Evolutionary conservation across 2,329 filamentous ascomycete species (phyloP).

Genomic region (Aspergillus spinulosporus): DNA sequence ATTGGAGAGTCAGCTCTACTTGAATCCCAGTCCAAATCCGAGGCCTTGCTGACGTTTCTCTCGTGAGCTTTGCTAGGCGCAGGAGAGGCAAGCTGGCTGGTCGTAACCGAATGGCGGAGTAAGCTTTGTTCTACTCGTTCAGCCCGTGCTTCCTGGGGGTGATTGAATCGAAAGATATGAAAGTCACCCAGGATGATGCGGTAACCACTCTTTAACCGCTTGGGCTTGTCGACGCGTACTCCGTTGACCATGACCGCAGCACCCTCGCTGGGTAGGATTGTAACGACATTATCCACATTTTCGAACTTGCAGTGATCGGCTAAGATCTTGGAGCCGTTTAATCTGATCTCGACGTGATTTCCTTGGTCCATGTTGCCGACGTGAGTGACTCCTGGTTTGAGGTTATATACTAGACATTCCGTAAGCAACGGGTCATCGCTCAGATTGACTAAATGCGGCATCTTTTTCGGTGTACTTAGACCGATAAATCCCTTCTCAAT

Average conservation of each 20-base stretch:
- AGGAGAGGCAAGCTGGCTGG: conserved; percentile 64
- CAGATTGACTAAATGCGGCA: conserved; percentile 97
- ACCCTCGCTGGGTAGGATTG: conserved; percentile 79
- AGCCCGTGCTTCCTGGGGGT: conserved; percentile 90
- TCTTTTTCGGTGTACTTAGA: conserved; percentile 94
- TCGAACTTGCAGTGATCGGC: conserved; percentile 93
- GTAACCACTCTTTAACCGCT: conserved; percentile 84
- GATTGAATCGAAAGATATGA: conserved; percentile 98
- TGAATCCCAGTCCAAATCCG: conserved; percentile 71
- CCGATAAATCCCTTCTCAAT: conserved; percentile 98
- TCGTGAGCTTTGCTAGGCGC: conserved; percentile 70
- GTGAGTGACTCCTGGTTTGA: conserved; percentile 91
- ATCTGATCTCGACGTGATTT: conserved; percentile 79
- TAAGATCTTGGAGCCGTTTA: conserved; percentile 91
- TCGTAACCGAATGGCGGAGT: conserved; percentile 75
- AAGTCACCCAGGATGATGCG: conserved; percentile 96
- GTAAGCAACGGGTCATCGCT: conserved; percentile 92
- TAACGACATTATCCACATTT: conserved; percentile 90
- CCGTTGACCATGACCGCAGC: conserved; percentile 98
- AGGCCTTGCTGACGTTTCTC: conserved; percentile 75
- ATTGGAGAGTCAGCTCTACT: conserved; percentile 79
- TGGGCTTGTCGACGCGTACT: conserved; percentile 80
- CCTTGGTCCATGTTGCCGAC: conserved; percentile 92
- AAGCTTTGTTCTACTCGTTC: conserved; percentile 87
- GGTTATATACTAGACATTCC: conserved; percentile 95